These are phyloP conservation scores for Blastomyces percursus DNA, from an alignment of 2,329 filamentous ascomycete genomes.

Conservation along the genomic window DNA sequence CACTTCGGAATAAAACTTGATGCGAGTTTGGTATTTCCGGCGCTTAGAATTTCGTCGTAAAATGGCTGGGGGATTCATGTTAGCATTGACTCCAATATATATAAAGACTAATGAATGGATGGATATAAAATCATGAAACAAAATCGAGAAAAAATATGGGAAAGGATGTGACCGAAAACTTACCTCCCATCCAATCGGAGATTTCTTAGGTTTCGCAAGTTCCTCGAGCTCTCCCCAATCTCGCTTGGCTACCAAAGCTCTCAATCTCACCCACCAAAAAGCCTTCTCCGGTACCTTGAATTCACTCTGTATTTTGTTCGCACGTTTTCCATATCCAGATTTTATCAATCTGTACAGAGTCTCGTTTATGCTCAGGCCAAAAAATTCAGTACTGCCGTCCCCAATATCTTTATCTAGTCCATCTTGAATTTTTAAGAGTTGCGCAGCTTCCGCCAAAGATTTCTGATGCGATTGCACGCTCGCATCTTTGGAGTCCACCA, in stretches of 20 bases:
- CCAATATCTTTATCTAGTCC: constrained; percentile 73
- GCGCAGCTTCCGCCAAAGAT: constrained; percentile 66
- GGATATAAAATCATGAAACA: background rate
- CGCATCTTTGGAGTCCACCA: constrained; percentile 73
- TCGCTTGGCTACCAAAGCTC: constrained; percentile 77
- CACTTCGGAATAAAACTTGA: constrained; percentile 81
- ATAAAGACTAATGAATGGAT: constrained; percentile 3
- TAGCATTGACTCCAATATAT: constrained; percentile 15
- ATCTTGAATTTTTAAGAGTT: constrained; percentile 76
- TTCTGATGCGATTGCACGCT: constrained; percentile 55
- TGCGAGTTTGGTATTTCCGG: constrained; percentile 81
- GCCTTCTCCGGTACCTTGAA: constrained; percentile 90
- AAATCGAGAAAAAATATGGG: background rate
- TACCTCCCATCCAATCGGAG: constrained; percentile 93
- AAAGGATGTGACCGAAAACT: constrained; percentile 24
- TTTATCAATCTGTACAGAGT: constrained; percentile 82
- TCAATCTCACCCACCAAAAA: constrained; percentile 74
- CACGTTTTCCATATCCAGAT: constrained; percentile 70
- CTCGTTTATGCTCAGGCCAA: constrained; percentile 78
- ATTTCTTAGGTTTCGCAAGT: constrained; percentile 61
- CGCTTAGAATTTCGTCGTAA: constrained; percentile 77
- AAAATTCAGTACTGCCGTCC: constrained; percentile 50
- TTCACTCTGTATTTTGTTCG: constrained; percentile 77
- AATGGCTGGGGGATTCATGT: constrained; percentile 54
- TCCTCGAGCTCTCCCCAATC: constrained; percentile 93